These are phyloP conservation scores for Straminergon stramineum DNA, from an alignment of 225 moss, liverwort and hornwort genomes.

Conservation along the genomic window DNA sequence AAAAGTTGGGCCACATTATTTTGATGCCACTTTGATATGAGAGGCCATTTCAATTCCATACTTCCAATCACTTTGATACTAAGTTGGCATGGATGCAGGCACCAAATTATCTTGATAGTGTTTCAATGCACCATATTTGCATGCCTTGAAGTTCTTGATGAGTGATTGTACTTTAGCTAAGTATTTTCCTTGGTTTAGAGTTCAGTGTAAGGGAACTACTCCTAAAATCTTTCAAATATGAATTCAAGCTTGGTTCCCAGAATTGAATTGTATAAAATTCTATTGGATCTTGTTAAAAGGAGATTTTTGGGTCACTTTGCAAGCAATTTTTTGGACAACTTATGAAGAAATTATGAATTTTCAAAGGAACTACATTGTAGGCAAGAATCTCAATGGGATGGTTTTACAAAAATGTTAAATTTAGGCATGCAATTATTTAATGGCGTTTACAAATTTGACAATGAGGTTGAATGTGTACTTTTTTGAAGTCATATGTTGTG, in stretches of 20 bases:
- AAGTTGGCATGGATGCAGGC: too few relatives aligned
- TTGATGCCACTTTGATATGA: too few relatives aligned
- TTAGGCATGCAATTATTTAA: not conserved
- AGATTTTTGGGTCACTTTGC: rapidly evolving
- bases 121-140: too few relatives aligned
- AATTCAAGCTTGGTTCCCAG: not conserved
- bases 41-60: too few relatives aligned
- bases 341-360: not conserved
- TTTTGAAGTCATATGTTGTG: not conserved
- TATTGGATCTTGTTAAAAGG: not conserved
- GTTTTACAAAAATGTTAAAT: not conserved
- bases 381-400: not conserved
- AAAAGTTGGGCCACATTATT: too few relatives aligned
- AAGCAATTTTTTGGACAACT: not conserved
- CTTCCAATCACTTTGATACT: too few relatives aligned
- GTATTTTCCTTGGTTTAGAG: too few relatives aligned
- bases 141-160: too few relatives aligned
- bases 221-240: not conserved
- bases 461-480: rapidly evolving
- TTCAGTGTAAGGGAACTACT: too few relatives aligned
- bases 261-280: not conserved
- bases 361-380: not conserved
- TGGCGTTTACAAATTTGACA: not conserved
- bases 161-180: too few relatives aligned
- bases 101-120: too few relatives aligned